Conservation (phyloP, 768 basidiomycete species). For the Boletus pseudo-olivaceus region DNA sequence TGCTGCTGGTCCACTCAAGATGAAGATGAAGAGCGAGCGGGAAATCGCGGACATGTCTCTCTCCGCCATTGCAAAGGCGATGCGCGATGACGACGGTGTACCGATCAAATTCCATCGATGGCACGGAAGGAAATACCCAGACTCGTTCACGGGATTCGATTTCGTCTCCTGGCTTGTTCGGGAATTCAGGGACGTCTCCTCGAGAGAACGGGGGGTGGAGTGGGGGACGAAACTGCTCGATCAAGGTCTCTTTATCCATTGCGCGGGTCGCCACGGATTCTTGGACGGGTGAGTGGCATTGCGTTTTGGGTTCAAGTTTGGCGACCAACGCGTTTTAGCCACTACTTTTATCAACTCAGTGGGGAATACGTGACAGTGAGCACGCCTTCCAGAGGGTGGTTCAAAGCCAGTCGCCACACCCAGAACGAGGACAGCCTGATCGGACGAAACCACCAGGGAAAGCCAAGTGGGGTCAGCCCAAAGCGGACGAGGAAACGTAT, state of each 20-base stretch:
- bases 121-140: slow-evolving; percentile 69
- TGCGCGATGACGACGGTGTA: slow-evolving; percentile 82
- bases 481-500: slow-evolving; percentile 55
- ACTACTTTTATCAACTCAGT: slow-evolving; percentile 85
- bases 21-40: slow-evolving; percentile 77
- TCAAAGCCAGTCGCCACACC: slow-evolving; percentile 45
- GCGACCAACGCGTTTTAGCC: slow-evolving; percentile 41
- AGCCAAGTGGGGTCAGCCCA: slow-evolving; percentile 36
- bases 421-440: slow-evolving; percentile 41
- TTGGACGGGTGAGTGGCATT: slow-evolving; percentile 67
- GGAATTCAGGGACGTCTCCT: slow-evolving; percentile 86
- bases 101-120: slow-evolving; percentile 83
- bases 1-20: slow-evolving; percentile 65
- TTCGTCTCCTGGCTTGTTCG: slow-evolving; percentile 91
- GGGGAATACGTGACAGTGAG: slow-evolving; percentile 70
- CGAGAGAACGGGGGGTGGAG: slow-evolving; percentile 73
- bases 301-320: background rate
- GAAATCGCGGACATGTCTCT: slow-evolving; percentile 67
- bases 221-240: slow-evolving; percentile 76
- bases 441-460: slow-evolving; percentile 34
- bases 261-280: slow-evolving; percentile 74
- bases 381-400: slow-evolving; percentile 68
- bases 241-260: slow-evolving; percentile 84
- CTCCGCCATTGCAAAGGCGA: slow-evolving; percentile 67
- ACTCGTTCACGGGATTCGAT: slow-evolving; percentile 86